Evolutionary conservation across 1,284 basidiomycete species (phyloP).

Genomic region (Austroboletus niveus): DNA sequence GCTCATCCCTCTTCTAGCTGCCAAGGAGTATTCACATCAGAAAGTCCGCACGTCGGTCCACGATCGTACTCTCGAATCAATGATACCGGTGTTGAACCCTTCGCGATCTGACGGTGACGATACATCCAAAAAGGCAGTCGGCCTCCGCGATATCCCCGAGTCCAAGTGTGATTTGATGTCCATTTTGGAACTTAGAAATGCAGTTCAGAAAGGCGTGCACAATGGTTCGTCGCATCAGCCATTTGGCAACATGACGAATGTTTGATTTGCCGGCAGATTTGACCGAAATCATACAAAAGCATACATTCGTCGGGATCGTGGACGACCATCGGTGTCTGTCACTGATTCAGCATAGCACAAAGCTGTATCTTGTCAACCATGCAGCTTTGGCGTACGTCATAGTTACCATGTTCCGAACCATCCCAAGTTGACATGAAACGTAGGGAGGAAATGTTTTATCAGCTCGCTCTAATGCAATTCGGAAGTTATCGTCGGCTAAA

Average conservation of each 20-base stretch:
- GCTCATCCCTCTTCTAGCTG: slow-evolving; percentile 29
- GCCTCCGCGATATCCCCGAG: slow-evolving; percentile 64
- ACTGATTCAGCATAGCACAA: slow-evolving; percentile 85
- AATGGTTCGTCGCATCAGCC: slow-evolving; percentile 49
- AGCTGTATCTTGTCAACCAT: slow-evolving; percentile 89
- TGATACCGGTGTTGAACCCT: slow-evolving; percentile 71
- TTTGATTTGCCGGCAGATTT: slow-evolving; percentile 51
- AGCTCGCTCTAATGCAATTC: slow-evolving; percentile 90
- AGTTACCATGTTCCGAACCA: background rate
- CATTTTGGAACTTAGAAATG: slow-evolving; percentile 66
- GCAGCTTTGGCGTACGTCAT: slow-evolving; percentile 69
- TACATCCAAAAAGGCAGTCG: slow-evolving; percentile 24
- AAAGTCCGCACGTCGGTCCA: slow-evolving; percentile 90
- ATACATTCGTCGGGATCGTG: slow-evolving; percentile 93
- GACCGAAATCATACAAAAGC: slow-evolving; percentile 80
- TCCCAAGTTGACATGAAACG: background rate
- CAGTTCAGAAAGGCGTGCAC: slow-evolving; percentile 62
- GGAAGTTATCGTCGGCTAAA: slow-evolving; percentile 76
- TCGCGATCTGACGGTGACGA: slow-evolving; percentile 31
- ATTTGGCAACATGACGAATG: background rate
- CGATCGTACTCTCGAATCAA: slow-evolving; percentile 90
- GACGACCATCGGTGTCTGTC: slow-evolving; percentile 75
- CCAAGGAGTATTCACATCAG: slow-evolving; percentile 73
- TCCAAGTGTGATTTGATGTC: slow-evolving; percentile 82
- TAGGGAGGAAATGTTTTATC: slow-evolving; percentile 95